Evolutionary conservation across 164 flowering plant species (phyloP).

Genomic region (Vitis labrusca): DNA sequence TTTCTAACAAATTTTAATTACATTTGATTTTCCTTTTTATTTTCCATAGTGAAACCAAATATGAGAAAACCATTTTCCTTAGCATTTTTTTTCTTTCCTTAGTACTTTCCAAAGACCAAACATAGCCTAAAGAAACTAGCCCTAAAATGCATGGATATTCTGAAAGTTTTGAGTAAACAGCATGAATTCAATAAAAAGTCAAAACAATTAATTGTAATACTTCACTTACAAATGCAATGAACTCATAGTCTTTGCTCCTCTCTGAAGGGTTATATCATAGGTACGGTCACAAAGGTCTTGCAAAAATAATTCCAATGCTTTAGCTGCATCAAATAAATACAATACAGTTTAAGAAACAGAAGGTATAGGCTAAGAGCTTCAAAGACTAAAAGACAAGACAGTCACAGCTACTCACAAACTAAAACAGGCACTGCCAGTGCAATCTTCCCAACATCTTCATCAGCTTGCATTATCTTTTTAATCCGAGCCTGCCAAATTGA

Average conservation of each 20-base stretch:
- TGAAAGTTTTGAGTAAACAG: too few species aligned
- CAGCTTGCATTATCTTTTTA: constrained; percentile 88
- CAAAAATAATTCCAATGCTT: constrained; percentile 79
- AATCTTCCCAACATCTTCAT: constrained; percentile 87
- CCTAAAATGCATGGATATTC: too few species aligned
- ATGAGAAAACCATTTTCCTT: too few species aligned
- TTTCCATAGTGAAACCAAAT: too few species aligned
- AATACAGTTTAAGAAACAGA: constrained; percentile 3
- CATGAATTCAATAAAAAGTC: too few species aligned
- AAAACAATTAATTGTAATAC: not conserved
- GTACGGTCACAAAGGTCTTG: constrained; percentile 91
- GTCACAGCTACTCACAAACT: constrained; percentile 55
- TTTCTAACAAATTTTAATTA: too few species aligned
- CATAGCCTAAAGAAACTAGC: too few species aligned
- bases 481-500: constrained; percentile 60
- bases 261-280: constrained; percentile 71
- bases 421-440: constrained; percentile 85
- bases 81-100: too few species aligned
- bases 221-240: constrained; percentile 71
- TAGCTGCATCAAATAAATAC: constrained; percentile 45
- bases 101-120: too few species aligned
- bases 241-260: constrained; percentile 82
- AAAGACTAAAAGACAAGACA: not conserved
- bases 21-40: too few species aligned
- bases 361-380: not conserved